Base-by-base conservation (phyloP, 129 eudicot species). In the Pseudognaphalium luteoalbum region DNA sequence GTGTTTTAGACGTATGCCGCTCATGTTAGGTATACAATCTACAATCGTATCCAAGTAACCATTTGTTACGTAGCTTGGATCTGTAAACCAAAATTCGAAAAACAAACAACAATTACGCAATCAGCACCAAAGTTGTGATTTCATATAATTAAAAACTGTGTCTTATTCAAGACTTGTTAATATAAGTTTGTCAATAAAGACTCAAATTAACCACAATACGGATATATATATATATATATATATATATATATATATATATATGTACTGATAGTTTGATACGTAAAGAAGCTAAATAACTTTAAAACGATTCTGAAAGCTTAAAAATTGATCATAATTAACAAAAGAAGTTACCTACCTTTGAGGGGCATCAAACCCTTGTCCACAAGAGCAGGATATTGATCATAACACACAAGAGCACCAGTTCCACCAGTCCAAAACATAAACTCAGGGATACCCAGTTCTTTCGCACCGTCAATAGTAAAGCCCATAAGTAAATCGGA, bases 401-500 rank as follows among this genome's bases (percentile, higher is more conserved):
- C 69, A n/a, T 77, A 80, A 25, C 87, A 85, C 2, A 82, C 11
- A 21, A 82, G 77, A 25, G 85, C 82, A 68, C 85, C 80, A 22
- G 81, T 78, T n/a, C 86, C 82, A 21, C 81, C 70, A 3, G 89
- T 86, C 65, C 76, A 86, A 30, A 82, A 77, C 30, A 83, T 29
- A 33, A 80, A 73, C 61, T 67, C 77, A 2, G 87, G 89, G 5
- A 86, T 66, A 4, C 84, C 84, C 12, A 86, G 75, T 32, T 86
- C 77, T n/a, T 76, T 73, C 0, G 84, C 82, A 10, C 78, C 89
- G 5, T 79, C 86, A 16, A 76, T 22, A 14, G 82, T 82, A 52
- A 85, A 82, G 4, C 86, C 83, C 89, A 85, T 85, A 39, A 79
- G 75, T 1, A 71, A 37, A 70, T 85, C 89, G 9, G 86, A 80